Evolutionary conservation across 495 filamentous ascomycete genomes (phyloP).

Genomic region (Xylaria cubensis): DNA sequence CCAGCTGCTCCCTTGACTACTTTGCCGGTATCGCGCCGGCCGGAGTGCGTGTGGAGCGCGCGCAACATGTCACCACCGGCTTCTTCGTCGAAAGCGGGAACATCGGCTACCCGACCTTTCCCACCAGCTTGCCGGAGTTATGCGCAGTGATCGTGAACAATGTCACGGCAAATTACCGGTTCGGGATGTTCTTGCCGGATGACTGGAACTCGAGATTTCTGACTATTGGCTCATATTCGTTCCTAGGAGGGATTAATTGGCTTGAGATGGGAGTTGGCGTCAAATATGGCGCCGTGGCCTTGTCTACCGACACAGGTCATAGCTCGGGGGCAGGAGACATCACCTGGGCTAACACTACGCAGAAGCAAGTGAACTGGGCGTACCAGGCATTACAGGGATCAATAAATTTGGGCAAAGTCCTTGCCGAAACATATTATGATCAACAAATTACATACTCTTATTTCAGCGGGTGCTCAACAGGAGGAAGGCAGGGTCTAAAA

Average conservation of each 20-base stretch:
- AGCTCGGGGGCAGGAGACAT: slow-evolving; percentile 49
- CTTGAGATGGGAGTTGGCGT: slow-evolving; percentile 55
- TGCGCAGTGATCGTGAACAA: slow-evolving; percentile 60
- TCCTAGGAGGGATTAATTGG: slow-evolving; percentile 59
- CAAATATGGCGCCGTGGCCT: slow-evolving; percentile 57
- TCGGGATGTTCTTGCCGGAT: slow-evolving; percentile 61
- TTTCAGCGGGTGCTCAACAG: slow-evolving; percentile 64
- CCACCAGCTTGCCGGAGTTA: slow-evolving; percentile 50
- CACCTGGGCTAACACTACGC: slow-evolving; percentile 57
- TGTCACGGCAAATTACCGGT: slow-evolving; percentile 53
- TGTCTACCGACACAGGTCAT: slow-evolving; percentile 65
- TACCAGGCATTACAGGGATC: slow-evolving; percentile 54
- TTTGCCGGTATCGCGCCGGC: slow-evolving; percentile 32
- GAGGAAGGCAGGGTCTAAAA: slow-evolving; percentile 64
- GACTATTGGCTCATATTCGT: slow-evolving; percentile 52
- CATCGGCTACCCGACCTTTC: slow-evolving; percentile 49
- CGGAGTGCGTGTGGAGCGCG: slow-evolving; percentile 31
- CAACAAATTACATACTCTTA: slow-evolving; percentile 54
- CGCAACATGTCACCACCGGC: slow-evolving; percentile 35
- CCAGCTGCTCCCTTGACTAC: slow-evolving; percentile 31
- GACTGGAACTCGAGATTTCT: slow-evolving; percentile 52
- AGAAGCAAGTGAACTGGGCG: slow-evolving; percentile 46
- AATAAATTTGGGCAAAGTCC: slow-evolving; percentile 42
- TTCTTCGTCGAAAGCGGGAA: slow-evolving; percentile 40
- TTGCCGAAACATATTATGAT: slow-evolving; percentile 51